Base-by-base conservation (phyloP, 2,329 filamentous ascomycete genomes). In the Penicillium sp. region DNA sequence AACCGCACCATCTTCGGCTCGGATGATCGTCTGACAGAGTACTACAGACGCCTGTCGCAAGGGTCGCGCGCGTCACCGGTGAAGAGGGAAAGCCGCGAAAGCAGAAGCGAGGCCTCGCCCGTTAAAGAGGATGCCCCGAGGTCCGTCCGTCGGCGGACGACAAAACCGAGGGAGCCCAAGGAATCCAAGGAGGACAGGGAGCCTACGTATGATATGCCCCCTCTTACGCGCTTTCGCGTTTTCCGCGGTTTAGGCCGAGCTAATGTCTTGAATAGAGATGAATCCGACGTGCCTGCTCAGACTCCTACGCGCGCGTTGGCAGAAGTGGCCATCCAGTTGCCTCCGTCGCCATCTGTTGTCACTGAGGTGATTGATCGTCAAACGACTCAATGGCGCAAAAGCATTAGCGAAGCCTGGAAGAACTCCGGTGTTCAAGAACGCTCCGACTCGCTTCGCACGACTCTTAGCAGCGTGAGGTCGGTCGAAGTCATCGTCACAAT, bases 341-440 rank as follows among this genome's bases (percentile, higher is more conserved):
- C 75, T 7, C 76, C 78, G n/a, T 79, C 77, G n/a, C 75, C 77
- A 45, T 74, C 82, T 9, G 73, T 80, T 5, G 77, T 81, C 61
- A 88, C 86, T 70, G 86, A 93, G 56, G 86, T 89, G n/a, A 88
- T 96, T 74, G 93, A 95, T 78, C 88, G 85, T 71, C 88, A 80
- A 62, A 81, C 80, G 9, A 72, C 73, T 52, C 72, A 70, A 53
- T 71, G 77, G 61, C 71, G 76, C 70, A 70, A 75, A 56, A 71
- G 66, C 38, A 60, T 79, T 17, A 71, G 72, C 49, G 69, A 74
- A 6, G 71, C 66, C 13, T 80, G 77, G 77, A 68, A 68, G 17
- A 67, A 68, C 9, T 78, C 72, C 0, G 76, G 78, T 7, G 64
- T 79, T 3, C 67, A 73, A 17, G 76, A 80, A 60, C 70, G 86